Evolutionary conservation across 805 yeast genomes (phyloP).

Genomic region (Metschnikowia henanensis): DNA sequence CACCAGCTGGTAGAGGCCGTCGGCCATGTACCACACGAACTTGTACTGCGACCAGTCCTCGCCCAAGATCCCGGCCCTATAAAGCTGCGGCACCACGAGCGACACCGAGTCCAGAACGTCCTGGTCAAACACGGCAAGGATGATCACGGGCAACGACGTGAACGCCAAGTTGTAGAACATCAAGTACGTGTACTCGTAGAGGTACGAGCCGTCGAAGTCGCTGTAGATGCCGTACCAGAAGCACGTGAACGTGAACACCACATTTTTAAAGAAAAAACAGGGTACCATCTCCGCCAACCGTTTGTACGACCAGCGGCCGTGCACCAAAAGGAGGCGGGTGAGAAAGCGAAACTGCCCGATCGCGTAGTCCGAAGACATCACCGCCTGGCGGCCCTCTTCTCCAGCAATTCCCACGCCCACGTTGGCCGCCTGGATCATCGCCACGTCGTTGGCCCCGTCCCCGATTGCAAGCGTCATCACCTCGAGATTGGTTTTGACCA

Average conservation of each 20-base stretch:
- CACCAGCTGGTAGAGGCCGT: constrained; percentile 74
- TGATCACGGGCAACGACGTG: constrained; percentile 78
- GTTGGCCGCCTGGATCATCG: constrained; percentile 88
- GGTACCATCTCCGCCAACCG: constrained; percentile 84
- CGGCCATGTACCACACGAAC: constrained; percentile 72
- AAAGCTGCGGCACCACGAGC: constrained; percentile 70
- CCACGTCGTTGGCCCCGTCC: constrained; percentile 88
- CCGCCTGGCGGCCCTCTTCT: constrained; percentile 90
- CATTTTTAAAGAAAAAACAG: constrained; percentile 76
- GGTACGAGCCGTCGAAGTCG: constrained; percentile 77
- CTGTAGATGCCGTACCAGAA: constrained; percentile 80
- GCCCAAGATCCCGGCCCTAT: constrained; percentile 70
- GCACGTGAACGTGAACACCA: constrained; percentile 67
- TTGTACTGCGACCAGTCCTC: constrained; percentile 68
- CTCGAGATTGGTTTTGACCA: constrained; percentile 70
- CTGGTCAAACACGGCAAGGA: constrained; percentile 78
- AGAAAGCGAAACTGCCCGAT: constrained; percentile 79
- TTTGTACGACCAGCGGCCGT: constrained; percentile 87
- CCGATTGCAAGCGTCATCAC: constrained; percentile 90
- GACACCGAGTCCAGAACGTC: constrained; percentile 74
- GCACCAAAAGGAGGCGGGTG: constrained; percentile 65
- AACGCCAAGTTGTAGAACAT: constrained; percentile 83
- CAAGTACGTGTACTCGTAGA: constrained; percentile 75
- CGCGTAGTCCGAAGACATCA: constrained; percentile 86
- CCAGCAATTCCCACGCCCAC: constrained; percentile 91